phyloP scores from a whole-genome alignment of 2,329 filamentous ascomycete genomes.

The Emmonsiellopsis sp. region DNA sequence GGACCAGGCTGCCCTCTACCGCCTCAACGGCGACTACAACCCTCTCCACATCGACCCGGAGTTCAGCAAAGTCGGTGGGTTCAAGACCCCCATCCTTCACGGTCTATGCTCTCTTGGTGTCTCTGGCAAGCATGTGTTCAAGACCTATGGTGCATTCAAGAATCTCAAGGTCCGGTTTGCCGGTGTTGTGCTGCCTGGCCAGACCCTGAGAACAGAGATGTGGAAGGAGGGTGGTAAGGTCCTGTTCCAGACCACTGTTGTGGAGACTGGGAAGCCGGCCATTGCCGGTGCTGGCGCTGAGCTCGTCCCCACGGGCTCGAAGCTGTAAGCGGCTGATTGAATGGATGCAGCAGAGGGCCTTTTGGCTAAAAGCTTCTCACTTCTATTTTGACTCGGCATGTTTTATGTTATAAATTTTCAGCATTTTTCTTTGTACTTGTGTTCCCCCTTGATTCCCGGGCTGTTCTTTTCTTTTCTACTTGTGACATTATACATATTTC shows the following conservation, averaged over 20 bases:
- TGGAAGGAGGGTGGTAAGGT: slow-evolving; percentile 78
- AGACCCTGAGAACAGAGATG: slow-evolving; percentile 90
- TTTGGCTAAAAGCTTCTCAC: background rate
- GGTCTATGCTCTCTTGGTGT: slow-evolving; percentile 95
- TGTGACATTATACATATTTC: background rate
- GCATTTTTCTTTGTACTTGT: background rate
- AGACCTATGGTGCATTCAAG: slow-evolving; percentile 72
- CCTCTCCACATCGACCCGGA: slow-evolving; percentile 90
- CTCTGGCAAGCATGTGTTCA: slow-evolving; percentile 79
- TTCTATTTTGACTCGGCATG: background rate
- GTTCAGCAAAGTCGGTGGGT: slow-evolving; percentile 91
- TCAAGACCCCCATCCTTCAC: slow-evolving; percentile 89
- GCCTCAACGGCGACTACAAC: slow-evolving; percentile 89
- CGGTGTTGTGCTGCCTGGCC: slow-evolving; percentile 71
- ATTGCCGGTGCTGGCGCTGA: slow-evolving; percentile 75
- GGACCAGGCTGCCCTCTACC: slow-evolving; percentile 89
- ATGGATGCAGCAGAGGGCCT: background rate
- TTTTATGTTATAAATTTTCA: background rate
- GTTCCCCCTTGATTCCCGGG: background rate
- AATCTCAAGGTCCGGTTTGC: slow-evolving; percentile 92
- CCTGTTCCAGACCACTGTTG: slow-evolving; percentile 78
- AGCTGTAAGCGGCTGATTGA: slow-evolving; percentile 6
- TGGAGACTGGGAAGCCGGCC: slow-evolving; percentile 84
- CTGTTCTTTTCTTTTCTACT: background rate
- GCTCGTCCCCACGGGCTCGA: slow-evolving; percentile 26